phyloP scores from a whole-genome alignment of 106 monocot genomes.

The Cymbidium sinense region DNA sequence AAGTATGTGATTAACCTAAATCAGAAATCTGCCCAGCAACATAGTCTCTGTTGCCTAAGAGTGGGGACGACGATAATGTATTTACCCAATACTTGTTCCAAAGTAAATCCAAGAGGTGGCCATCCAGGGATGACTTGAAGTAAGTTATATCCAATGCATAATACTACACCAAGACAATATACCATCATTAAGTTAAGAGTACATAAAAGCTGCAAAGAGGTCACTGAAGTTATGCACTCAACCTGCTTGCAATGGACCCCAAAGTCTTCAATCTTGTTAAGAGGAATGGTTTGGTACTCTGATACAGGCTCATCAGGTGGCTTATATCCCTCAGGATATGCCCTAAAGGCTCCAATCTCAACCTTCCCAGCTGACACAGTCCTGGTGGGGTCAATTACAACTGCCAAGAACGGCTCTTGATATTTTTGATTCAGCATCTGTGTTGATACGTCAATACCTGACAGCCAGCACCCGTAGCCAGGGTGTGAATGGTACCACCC shows the following conservation, averaged over 20 bases:
- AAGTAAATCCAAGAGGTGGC: conserved; percentile 86
- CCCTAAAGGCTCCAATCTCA: conserved; percentile 96
- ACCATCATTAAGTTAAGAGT: conserved; percentile 1
- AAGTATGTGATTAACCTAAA: conserved; percentile 48
- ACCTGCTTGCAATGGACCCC: conserved; percentile 99
- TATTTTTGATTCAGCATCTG: conserved; percentile 97
- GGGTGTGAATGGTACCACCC: conserved; percentile 99
- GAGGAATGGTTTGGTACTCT: conserved; percentile 95
- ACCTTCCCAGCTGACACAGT: conserved; percentile 96
- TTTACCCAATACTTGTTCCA: conserved; percentile 99
- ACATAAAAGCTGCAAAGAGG: not conserved
- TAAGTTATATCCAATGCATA: conserved; percentile 95
- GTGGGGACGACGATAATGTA: conserved; percentile 86
- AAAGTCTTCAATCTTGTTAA: conserved; percentile 98
- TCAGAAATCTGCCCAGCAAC: conserved; percentile 98
- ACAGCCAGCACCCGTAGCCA: conserved; percentile 97
- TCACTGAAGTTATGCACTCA: not conserved
- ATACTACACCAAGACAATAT: conserved; percentile 48
- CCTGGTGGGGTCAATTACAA: conserved; percentile 92
- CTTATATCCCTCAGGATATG: conserved; percentile 86
- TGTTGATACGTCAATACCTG: conserved; percentile 93
- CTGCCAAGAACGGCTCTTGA: conserved; percentile 90
- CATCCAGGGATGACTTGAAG: conserved; percentile 92
- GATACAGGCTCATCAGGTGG: conserved; percentile 95
- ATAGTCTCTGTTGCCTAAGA: conserved; percentile 83